phyloP scores from a whole-genome alignment of 768 basidiomycete genomes.

The Kwoniella sp. region DNA sequence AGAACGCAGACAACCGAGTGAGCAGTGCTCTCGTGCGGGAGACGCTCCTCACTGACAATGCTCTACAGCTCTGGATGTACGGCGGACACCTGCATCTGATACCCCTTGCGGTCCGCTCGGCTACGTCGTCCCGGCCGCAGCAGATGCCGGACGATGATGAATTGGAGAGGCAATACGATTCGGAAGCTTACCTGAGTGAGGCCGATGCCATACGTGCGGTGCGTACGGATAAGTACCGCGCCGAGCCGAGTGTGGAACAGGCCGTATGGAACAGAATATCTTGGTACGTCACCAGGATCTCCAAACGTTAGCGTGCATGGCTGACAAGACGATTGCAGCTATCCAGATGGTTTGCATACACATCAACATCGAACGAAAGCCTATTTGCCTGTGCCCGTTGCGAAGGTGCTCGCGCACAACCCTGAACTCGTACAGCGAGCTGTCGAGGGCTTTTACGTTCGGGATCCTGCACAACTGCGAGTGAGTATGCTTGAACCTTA shows the following conservation, averaged over 20 bases:
- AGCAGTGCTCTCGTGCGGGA: too few species aligned
- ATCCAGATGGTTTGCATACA: constrained; percentile 66
- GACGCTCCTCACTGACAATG: too few species aligned
- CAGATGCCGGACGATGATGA: constrained; percentile 18
- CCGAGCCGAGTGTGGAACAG: constrained; percentile 61
- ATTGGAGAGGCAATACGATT: constrained; percentile 30
- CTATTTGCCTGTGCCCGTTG: constrained; percentile 74
- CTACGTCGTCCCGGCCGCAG: constrained; percentile 54
- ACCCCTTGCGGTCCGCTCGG: constrained; percentile 69
- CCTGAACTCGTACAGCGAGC: constrained; percentile 77
- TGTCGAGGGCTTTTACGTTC: constrained; percentile 87
- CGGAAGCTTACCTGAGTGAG: constrained; percentile 35
- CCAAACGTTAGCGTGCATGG: not conserved
- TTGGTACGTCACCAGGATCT: constrained; percentile 53
- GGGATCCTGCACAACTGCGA: constrained; percentile 83
- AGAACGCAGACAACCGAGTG: constrained; percentile 89
- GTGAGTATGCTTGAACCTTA: constrained; percentile 54
- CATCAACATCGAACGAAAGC: constrained; percentile 68
- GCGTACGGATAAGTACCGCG: constrained; percentile 56
- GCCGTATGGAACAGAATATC: constrained; percentile 67
- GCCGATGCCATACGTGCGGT: constrained; percentile 38
- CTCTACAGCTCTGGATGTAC: constrained; percentile 82
- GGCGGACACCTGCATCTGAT: constrained; percentile 77
- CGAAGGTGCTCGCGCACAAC: constrained; percentile 62
- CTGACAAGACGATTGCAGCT: constrained; percentile 53